Percentiles rank a stretch among this genome's conserved stretches.
Conservation (phyloP, 768 basidiomycete species). For the Gautieria morchelliformis region DNA sequence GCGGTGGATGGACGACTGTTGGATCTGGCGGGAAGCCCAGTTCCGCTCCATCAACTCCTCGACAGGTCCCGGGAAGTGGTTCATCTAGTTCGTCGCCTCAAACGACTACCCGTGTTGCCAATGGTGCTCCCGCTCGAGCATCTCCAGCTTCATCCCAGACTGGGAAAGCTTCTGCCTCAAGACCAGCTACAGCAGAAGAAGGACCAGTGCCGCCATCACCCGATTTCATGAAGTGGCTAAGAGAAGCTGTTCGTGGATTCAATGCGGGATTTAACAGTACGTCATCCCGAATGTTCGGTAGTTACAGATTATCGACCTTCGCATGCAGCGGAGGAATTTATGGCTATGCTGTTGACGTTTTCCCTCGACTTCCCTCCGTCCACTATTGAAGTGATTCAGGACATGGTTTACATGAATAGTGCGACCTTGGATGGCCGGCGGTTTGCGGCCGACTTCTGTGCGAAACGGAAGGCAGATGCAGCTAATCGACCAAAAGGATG, state of each 20-base stretch:
- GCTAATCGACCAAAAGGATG: slow-evolving; percentile 38
- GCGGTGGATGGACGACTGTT: slow-evolving; percentile 78
- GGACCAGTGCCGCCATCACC: slow-evolving; percentile 60
- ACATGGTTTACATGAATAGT: slow-evolving; percentile 89
- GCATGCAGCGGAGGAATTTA: slow-evolving; percentile 82
- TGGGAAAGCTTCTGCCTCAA: slow-evolving; percentile 18
- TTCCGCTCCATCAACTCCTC: slow-evolving; percentile 22
- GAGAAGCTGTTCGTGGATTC: slow-evolving; percentile 65
- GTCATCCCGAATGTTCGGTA: neutral
- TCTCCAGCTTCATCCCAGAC: slow-evolving; percentile 23
- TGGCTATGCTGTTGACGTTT: slow-evolving; percentile 91
- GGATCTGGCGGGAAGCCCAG: slow-evolving; percentile 63
- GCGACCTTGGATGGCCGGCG: slow-evolving; percentile 91
- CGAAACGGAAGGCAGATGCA: slow-evolving; percentile 78
- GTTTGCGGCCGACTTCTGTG: slow-evolving; percentile 88
- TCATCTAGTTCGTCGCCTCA: slow-evolving; percentile 24
- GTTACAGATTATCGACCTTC: neutral
- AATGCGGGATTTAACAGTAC: slow-evolving; percentile 43
- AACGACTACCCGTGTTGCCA: slow-evolving; percentile 18
- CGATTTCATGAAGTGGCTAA: slow-evolving; percentile 90
- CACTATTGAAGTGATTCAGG: slow-evolving; percentile 87
- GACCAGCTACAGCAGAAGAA: slow-evolving; percentile 38
- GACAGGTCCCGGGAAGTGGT: slow-evolving; percentile 23
- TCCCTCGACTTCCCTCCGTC: slow-evolving; percentile 79
- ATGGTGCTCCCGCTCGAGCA: slow-evolving; percentile 22